These are phyloP conservation scores for Suhomyces panamericanus DNA, from an alignment of 1,139 yeast genomes.

Conservation along the genomic window DNA sequence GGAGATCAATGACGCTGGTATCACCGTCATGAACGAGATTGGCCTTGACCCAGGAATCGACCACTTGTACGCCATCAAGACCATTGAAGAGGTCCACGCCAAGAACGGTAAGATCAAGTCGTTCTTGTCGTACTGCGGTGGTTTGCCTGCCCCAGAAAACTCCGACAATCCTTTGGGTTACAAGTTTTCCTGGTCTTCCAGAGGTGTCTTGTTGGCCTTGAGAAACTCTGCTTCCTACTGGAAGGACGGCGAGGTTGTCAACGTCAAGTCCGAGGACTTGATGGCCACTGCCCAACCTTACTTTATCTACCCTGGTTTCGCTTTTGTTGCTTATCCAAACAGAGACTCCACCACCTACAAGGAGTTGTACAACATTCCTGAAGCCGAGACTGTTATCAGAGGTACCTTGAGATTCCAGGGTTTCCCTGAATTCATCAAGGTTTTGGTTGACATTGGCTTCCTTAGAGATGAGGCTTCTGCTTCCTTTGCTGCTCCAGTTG, in stretches of 20 bases:
- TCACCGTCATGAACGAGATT: constrained; percentile 88
- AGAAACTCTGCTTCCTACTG: constrained; percentile 91
- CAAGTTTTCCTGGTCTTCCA: constrained; percentile 98
- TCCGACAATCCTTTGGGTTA: constrained; percentile 98
- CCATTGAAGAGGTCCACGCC: constrained; percentile 93
- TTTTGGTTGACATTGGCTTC: constrained; percentile 90
- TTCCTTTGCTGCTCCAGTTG: constrained; percentile 54
- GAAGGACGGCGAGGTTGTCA: constrained; percentile 79
- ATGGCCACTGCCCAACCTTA: constrained; percentile 96
- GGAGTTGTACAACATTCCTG: constrained; percentile 91
- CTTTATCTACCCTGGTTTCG: constrained; percentile 92
- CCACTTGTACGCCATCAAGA: constrained; percentile 96
- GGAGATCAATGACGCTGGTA: constrained; percentile 80
- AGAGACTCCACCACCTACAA: constrained; percentile 95
- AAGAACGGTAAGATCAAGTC: constrained; percentile 90
- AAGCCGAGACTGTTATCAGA: constrained; percentile 94
- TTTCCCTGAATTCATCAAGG: constrained; percentile 97
- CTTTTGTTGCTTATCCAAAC: constrained; percentile 95
- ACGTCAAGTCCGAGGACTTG: constrained; percentile 82
- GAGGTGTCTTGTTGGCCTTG: constrained; percentile 94
- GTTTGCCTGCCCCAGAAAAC: constrained; percentile 96
- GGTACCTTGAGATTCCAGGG: constrained; percentile 98
- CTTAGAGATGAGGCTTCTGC: constrained; percentile 72
- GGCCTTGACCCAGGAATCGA: constrained; percentile 98
- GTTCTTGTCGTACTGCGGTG: constrained; percentile 97